These are phyloP conservation scores for Beauveria rudraprayagi DNA, from an alignment of 2,329 filamentous ascomycete genomes.

Conservation along the genomic window DNA sequence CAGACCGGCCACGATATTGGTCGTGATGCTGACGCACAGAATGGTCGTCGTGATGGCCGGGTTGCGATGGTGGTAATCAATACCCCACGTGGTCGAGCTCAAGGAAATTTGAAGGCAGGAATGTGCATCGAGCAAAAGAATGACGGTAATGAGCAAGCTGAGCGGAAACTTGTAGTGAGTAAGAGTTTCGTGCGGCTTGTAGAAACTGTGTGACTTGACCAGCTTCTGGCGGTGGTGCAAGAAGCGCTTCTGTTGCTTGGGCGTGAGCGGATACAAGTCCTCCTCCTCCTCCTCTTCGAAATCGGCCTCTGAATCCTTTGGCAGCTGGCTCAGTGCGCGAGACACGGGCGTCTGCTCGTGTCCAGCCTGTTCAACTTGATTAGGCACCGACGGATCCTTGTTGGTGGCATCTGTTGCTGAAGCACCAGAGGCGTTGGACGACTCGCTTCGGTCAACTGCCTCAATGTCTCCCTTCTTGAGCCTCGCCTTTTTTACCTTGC, in stretches of 20 bases:
- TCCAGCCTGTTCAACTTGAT: not conserved
- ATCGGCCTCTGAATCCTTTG: not conserved
- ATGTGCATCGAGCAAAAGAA: conserved; percentile 73
- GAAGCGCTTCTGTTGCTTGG: conserved; percentile 59
- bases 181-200: conserved; percentile 78
- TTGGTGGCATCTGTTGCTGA: not conserved
- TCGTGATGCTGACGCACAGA: conserved; percentile 68
- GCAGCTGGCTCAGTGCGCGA: not conserved
- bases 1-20: conserved; percentile 69
- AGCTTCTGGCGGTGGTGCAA: conserved; percentile 74
- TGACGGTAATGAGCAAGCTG: conserved; percentile 63
- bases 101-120: conserved; percentile 73
- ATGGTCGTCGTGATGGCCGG: conserved; percentile 73
- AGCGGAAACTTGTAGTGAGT: conserved; percentile 77
- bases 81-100: conserved; percentile 71
- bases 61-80: conserved; percentile 60
- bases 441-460: conserved; percentile 16
- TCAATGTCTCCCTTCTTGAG: conserved; percentile 35
- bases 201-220: conserved; percentile 76
- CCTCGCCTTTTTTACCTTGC: conserved; percentile 33
- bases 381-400: not conserved
- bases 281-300: conserved; percentile 30
- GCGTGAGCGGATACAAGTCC: conserved; percentile 50
- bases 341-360: not conserved
- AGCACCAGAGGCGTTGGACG: conserved; percentile 7